Base-by-base conservation (phyloP, 495 filamentous ascomycete species). In the Aspergillus incahuasiensis region DNA sequence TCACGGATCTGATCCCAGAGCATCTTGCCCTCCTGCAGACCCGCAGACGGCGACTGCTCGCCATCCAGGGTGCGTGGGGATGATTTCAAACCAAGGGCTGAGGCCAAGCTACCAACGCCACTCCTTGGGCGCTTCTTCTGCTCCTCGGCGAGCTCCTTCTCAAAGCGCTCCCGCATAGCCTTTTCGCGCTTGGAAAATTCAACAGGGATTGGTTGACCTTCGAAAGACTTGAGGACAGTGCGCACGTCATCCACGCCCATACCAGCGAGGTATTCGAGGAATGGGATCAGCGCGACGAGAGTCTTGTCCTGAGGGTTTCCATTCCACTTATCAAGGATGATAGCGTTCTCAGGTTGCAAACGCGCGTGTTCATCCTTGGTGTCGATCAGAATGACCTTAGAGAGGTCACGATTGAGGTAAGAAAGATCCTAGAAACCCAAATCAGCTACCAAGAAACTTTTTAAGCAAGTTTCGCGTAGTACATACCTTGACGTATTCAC, bases 241-340 rank as follows among this genome's bases (percentile, higher is more conserved):
- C 94, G 86, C 18, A 92, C 88, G 61, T 98, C 95, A 22, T 81
- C 76, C 58, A 88, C 86, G 50, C 87, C 85, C 90, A 97, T 95
- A n/a, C 89, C 89, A 48, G 89, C 89, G 56, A 97, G 82, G 70
- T 95, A 96, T 74, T 98, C 94, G 25, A 98, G 83, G 82, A 98
- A 95, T 8, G 95, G 92, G 41, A 98, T 92, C 39, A 96, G 73
- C 6, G 85, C 80, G 32, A 98, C 88, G 12, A 98, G 84, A 22
- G 88, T 89, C 61, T 83, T 86, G 69, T 97, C 92, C 55, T 86
- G 82, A 32, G 84, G 73, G 49, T 91, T 80, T 41, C 94, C 95
- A 46, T 80, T 86, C 94, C 95, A 98, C 61, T 89, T 89, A 24
- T 88, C 83, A 41, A 98, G 78, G 47, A 97, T 80, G 63, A 98